Percentiles rank a stretch among this genome's conserved stretches.
These are phyloP conservation scores for Phialophora tarda DNA, from an alignment of 2,329 filamentous ascomycete species.

Conservation along the genomic window DNA sequence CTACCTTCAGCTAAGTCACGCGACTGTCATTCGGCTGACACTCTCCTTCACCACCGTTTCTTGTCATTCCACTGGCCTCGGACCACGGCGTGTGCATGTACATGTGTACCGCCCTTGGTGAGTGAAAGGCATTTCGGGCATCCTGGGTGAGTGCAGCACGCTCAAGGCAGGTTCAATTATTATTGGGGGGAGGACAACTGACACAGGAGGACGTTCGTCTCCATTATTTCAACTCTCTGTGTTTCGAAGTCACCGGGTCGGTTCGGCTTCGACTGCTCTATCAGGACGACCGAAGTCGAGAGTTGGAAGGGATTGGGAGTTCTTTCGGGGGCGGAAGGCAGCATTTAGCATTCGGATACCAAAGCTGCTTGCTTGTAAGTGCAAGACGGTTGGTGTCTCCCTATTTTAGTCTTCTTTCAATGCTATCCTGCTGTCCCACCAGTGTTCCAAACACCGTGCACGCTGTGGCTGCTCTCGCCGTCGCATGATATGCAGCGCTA, in stretches of 20 bases:
- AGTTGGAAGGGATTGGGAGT: background rate
- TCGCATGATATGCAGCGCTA: background rate
- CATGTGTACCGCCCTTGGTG: background rate
- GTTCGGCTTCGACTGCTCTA: background rate
- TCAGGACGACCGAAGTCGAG: background rate
- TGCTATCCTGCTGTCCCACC: constrained; percentile 6
- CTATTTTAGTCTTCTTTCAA: constrained; percentile 15
- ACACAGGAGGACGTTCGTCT: constrained; percentile 16
- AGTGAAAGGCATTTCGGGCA: constrained; percentile 6
- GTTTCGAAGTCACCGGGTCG: background rate
- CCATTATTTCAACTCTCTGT: background rate
- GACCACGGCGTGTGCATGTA: background rate
- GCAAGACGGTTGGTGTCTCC: constrained; percentile 34
- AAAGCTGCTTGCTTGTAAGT: constrained; percentile 37
- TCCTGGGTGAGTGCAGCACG: constrained; percentile 29
- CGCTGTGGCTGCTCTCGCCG: background rate
- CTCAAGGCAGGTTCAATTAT: constrained; percentile 5
- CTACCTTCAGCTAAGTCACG: constrained; percentile 30
- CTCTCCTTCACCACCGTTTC: constrained; percentile 2
- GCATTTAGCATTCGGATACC: constrained; percentile 31
- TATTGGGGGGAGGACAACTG: constrained; percentile 18
- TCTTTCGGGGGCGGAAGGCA: constrained; percentile 17
- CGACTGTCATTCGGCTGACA: constrained; percentile 26
- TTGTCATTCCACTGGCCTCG: background rate
- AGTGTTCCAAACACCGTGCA: background rate